Conservation (phyloP, 495 filamentous ascomycete species). For the Xylaria grammica region DNA sequence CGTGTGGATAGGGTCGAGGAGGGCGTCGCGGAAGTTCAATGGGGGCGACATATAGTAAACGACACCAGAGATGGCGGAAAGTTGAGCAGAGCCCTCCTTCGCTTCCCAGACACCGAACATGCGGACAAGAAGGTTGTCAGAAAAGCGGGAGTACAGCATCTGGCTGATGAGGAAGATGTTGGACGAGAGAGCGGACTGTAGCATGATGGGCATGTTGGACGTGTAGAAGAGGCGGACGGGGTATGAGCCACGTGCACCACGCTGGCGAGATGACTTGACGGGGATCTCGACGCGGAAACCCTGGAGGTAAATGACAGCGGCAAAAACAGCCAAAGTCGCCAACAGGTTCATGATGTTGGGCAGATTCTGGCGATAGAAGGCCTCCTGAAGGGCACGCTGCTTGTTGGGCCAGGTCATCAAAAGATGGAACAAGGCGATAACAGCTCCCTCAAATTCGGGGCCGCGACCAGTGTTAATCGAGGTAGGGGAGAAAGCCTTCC, state of each 20-base stretch:
- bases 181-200: constrained; percentile 96
- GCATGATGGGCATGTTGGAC: constrained; percentile 99
- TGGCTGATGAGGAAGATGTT: constrained; percentile 99
- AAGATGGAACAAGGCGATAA: constrained; percentile 98
- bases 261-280: constrained; percentile 98
- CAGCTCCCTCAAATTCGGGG: constrained; percentile 98
- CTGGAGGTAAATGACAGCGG: constrained; percentile 98
- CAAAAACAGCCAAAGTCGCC: constrained; percentile 91
- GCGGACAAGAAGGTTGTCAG: constrained; percentile 95
- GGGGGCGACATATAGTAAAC: constrained; percentile 99
- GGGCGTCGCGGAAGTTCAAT: constrained; percentile 93
- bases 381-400: constrained; percentile 93
- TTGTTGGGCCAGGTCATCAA: constrained; percentile 99
- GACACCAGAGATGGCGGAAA: constrained; percentile 87
- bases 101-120: constrained; percentile 99
- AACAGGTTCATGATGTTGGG: constrained; percentile 99
- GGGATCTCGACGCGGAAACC: constrained; percentile 99
- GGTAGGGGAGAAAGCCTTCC: constrained; percentile 99
- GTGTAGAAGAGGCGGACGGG: constrained; percentile 84
- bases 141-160: constrained; percentile 98
- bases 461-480: constrained; percentile 99
- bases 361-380: constrained; percentile 99
- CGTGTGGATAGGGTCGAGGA: constrained; percentile 96
- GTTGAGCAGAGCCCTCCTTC: constrained; percentile 92
- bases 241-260: constrained; percentile 91